phyloP scores from a whole-genome alignment of 2,329 filamentous ascomycete species.

The Tricladium varicosporioides region DNA sequence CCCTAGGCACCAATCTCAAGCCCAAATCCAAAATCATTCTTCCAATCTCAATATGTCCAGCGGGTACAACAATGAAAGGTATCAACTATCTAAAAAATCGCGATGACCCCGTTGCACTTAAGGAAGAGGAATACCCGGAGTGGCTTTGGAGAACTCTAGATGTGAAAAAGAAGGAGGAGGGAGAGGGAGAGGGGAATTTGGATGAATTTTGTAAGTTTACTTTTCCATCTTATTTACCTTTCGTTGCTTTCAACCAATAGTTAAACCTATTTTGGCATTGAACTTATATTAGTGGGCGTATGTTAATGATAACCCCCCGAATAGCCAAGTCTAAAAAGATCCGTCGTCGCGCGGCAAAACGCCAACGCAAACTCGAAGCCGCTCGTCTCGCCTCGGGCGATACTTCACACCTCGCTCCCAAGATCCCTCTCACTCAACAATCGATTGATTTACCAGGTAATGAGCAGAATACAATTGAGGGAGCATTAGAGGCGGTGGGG shows the following conservation, averaged over 20 bases:
- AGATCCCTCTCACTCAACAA: conserved; percentile 76
- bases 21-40: conserved; percentile 17
- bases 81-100: conserved; percentile 76
- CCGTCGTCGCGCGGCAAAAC: conserved; percentile 67
- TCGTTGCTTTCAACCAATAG: background rate
- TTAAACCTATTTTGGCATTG: no score
- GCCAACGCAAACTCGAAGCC: conserved; percentile 54
- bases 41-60: conserved; percentile 36
- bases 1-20: conserved; percentile 6
- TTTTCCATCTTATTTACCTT: background rate
- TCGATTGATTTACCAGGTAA: conserved; percentile 66
- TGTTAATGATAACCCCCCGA: no score
- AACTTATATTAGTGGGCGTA: no score
- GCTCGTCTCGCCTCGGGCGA: conserved; percentile 63
- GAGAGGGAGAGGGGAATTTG: conserved; percentile 54
- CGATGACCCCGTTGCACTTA: conserved; percentile 69
- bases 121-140: conserved; percentile 73
- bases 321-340: conserved; percentile 83
- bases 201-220: conserved; percentile 74
- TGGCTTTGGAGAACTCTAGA: conserved; percentile 78
- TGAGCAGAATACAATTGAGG: conserved; percentile 34
- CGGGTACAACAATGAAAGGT: conserved; percentile 69
- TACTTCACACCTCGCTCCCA: conserved; percentile 61
- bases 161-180: conserved; percentile 51
- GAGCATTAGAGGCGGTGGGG: conserved; percentile 42